These are phyloP conservation scores for Microstegium vimineum DNA, from an alignment of 176 grass and related monocot genomes.

Conservation along the genomic window DNA sequence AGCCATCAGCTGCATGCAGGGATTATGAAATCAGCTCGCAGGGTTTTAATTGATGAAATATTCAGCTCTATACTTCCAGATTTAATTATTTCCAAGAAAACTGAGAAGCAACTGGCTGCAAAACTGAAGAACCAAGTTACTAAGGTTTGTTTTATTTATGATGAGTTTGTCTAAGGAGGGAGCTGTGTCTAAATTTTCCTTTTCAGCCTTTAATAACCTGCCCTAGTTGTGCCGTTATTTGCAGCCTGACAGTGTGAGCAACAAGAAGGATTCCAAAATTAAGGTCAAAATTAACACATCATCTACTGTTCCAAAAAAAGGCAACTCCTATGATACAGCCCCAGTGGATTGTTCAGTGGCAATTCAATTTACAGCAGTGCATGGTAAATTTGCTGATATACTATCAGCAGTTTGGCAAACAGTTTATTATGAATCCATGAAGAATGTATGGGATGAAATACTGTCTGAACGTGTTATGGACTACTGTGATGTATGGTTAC, in stretches of 20 bases:
- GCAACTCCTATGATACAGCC: slow-evolving; percentile 18
- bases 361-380: slow-evolving; percentile 10
- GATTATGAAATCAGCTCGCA: slow-evolving; percentile 93
- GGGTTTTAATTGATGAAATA: slow-evolving; percentile 77
- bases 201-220: slow-evolving; percentile 8
- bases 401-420: slow-evolving; percentile 50
- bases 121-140: slow-evolving; percentile 39
- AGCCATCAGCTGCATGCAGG: slow-evolving; percentile 67
- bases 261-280: slow-evolving; percentile 25
- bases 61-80: slow-evolving; percentile 76
- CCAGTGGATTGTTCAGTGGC: neutral
- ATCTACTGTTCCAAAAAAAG: slow-evolving; percentile 16
- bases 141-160: slow-evolving; percentile 46
- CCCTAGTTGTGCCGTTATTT: neutral
- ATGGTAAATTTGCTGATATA: slow-evolving; percentile 47
- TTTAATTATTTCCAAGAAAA: slow-evolving; percentile 59
- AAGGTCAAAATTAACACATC: slow-evolving; percentile 27
- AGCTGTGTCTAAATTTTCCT: neutral
- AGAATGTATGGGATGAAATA: slow-evolving; percentile 58
- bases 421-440: slow-evolving; percentile 79
- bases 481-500: slow-evolving; percentile 62
- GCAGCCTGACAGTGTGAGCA: slow-evolving; percentile 34
- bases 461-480: slow-evolving; percentile 63
- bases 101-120: slow-evolving; percentile 44
- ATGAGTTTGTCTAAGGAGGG: neutral